A percentile compares a stretch with the other conserved stretches of the same genome.
Conservation (phyloP, 2,329 filamentous ascomycete species). For the Trichoderma cornu-damae region DNA sequence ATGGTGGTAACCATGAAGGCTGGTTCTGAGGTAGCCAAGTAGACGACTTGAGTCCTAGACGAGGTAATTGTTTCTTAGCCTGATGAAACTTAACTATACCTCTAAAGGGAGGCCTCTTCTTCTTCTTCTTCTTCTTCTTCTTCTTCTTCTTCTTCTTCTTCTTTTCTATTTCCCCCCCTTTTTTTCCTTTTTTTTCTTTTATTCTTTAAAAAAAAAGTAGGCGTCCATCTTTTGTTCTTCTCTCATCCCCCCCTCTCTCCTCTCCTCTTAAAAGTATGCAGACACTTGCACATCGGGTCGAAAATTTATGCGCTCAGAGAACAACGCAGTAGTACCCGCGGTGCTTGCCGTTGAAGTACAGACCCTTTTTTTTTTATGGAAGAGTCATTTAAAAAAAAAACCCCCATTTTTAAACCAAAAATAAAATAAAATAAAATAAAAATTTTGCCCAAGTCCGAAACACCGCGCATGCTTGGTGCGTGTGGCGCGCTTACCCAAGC, state of each 20-base stretch:
- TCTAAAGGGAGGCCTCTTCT: not conserved
- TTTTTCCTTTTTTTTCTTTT: too few species aligned
- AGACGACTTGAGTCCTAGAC: too few species aligned
- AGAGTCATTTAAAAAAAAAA: too few species aligned
- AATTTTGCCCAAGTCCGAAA: slow-evolving; percentile 8
- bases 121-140: not conserved
- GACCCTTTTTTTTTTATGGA: not conserved
- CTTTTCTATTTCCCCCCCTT: not conserved
- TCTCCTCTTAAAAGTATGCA: not conserved
- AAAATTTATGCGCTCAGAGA: not conserved
- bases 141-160: not conserved
- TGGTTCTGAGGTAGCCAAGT: too few species aligned
- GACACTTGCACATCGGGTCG: not conserved
- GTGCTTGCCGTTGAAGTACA: not conserved
- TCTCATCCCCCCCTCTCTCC: too few species aligned
- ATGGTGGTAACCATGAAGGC: too few species aligned
- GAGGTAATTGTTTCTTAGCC: not conserved
- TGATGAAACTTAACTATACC: not conserved
- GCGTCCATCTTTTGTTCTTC: not conserved
- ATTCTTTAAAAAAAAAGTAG: too few species aligned
- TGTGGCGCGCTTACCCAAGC: slow-evolving; percentile 9
- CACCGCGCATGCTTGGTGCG: not conserved
- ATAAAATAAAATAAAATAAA: too few species aligned
- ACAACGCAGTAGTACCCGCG: not conserved
- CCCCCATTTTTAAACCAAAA: too few species aligned